phyloP scores from a whole-genome alignment of 805 yeast species.

The Candida nanaspora region DNA sequence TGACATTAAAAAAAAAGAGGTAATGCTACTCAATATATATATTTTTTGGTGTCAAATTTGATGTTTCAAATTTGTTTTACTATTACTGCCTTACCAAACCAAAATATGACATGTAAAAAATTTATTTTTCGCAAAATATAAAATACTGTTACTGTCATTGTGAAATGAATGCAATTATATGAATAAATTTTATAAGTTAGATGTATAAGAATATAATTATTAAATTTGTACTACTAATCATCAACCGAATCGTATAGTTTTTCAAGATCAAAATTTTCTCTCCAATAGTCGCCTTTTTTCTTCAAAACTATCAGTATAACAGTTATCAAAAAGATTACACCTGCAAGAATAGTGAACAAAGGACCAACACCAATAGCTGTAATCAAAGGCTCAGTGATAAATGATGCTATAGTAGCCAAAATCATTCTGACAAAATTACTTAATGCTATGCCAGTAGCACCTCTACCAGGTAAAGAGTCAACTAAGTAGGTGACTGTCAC shows the following conservation, averaged over 20 bases:
- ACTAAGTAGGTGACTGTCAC: constrained; percentile 75
- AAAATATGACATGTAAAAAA: too few relatives aligned
- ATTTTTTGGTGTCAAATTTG: background rate
- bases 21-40: too few relatives aligned
- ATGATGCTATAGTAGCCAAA: constrained; percentile 71
- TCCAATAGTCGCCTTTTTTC: constrained; percentile 49
- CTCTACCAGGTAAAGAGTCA: constrained; percentile 79
- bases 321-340: constrained; percentile 41
- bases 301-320: constrained; percentile 40
- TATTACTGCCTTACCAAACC: too few relatives aligned
- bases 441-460: constrained; percentile 84
- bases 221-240: constrained; percentile 1
- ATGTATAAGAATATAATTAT: background rate
- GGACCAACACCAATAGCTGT: constrained; percentile 66
- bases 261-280: constrained; percentile 56
- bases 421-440: constrained; percentile 69
- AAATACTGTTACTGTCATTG: too few relatives aligned
- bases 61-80: background rate
- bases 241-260: constrained; percentile 46
- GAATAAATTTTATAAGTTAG: too few relatives aligned
- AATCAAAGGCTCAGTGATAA: constrained; percentile 65
- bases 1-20: too few relatives aligned
- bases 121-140: too few relatives aligned
- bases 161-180: too few relatives aligned
- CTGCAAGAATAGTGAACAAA: constrained; percentile 58